Conservation (phyloP, 805 yeast genomes). For the Wickerhamiella domercqiae region DNA sequence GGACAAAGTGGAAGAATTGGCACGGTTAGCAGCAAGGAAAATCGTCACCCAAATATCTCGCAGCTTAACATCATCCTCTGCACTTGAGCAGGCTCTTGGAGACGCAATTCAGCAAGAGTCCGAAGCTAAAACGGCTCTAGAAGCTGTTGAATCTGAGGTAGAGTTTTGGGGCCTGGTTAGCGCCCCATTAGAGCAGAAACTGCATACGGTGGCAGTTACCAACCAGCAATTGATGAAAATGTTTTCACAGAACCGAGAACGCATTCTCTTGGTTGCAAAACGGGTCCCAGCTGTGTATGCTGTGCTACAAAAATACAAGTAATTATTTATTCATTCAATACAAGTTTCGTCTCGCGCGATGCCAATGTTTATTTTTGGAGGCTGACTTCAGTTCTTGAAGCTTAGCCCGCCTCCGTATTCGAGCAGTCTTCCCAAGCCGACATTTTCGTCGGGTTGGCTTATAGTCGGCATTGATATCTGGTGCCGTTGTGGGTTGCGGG, state of each 20-base stretch:
- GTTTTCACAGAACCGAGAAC: slow-evolving; percentile 6
- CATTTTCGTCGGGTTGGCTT: slow-evolving; percentile 7
- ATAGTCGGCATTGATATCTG: slow-evolving; percentile 14
- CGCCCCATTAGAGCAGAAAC: slow-evolving; percentile 20
- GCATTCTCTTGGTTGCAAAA: slow-evolving; percentile 8
- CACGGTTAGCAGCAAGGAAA: slow-evolving; percentile 5
- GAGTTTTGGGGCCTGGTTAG: slow-evolving; percentile 25
- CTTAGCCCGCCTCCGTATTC: slow-evolving; percentile 1
- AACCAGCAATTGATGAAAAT: slow-evolving; percentile 12
- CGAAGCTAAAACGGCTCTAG: neutral
- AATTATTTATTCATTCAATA: neutral
- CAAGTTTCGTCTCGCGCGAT: neutral
- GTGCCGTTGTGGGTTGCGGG: neutral
- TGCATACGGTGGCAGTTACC: slow-evolving; percentile 20
- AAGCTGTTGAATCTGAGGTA: neutral
- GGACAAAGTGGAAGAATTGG: slow-evolving; percentile 3
- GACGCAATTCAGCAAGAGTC: slow-evolving; percentile 9
- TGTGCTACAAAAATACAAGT: slow-evolving; percentile 8
- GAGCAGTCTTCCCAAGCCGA: slow-evolving; percentile 17
- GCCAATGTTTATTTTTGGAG: slow-evolving; percentile 3
- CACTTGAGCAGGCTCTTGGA: slow-evolving; percentile 5
- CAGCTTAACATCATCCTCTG: slow-evolving; percentile 3
- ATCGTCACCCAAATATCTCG: slow-evolving; percentile 11
- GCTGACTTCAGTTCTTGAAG: neutral
- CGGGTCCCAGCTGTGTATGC: slow-evolving; percentile 6